Evolutionary conservation across 1,284 basidiomycete genomes (phyloP).

Genomic region (Ustilago esculenta): DNA sequence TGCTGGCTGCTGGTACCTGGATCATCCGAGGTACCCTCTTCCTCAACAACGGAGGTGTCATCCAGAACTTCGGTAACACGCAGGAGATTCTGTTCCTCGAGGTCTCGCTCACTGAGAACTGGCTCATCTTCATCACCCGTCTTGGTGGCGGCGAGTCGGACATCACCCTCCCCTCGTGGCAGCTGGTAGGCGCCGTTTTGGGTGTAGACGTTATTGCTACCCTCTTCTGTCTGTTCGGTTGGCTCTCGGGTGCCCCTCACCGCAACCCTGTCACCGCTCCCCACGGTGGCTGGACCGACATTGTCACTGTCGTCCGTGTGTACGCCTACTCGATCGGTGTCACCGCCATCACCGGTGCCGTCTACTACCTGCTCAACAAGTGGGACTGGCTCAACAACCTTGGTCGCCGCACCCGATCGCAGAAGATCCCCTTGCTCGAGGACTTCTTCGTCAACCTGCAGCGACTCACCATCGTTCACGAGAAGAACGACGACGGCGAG

Average conservation of each 20-base stretch:
- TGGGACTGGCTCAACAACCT: constrained; percentile 70
- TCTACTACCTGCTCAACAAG: constrained; percentile 69
- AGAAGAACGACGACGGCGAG: constrained; percentile 63
- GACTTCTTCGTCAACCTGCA: constrained; percentile 71
- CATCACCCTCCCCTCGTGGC: constrained; percentile 70
- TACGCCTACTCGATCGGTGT: constrained; percentile 72
- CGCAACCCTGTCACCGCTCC: constrained; percentile 67
- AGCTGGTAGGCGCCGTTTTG: constrained; percentile 71
- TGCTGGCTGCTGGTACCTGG: constrained; percentile 72
- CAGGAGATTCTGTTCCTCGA: constrained; percentile 73
- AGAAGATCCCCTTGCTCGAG: constrained; percentile 70
- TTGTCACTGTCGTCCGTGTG: constrained; percentile 72
- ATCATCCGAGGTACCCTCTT: constrained; percentile 72
- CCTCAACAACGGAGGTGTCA: constrained; percentile 70
- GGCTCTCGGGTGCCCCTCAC: constrained; percentile 70
- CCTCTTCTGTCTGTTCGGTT: constrained; percentile 72
- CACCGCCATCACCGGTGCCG: constrained; percentile 70
- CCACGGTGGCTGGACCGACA: constrained; percentile 69
- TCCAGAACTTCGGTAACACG: constrained; percentile 71
- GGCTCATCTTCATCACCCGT: constrained; percentile 72
- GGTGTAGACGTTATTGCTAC: constrained; percentile 72
- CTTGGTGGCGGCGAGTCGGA: constrained; percentile 66
- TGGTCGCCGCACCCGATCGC: constrained; percentile 69
- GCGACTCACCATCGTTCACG: constrained; percentile 71
- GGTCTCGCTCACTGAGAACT: constrained; percentile 73